Evolutionary conservation across 345 rosid genomes (phyloP).

Genomic region (Dipteronia sinensis): DNA sequence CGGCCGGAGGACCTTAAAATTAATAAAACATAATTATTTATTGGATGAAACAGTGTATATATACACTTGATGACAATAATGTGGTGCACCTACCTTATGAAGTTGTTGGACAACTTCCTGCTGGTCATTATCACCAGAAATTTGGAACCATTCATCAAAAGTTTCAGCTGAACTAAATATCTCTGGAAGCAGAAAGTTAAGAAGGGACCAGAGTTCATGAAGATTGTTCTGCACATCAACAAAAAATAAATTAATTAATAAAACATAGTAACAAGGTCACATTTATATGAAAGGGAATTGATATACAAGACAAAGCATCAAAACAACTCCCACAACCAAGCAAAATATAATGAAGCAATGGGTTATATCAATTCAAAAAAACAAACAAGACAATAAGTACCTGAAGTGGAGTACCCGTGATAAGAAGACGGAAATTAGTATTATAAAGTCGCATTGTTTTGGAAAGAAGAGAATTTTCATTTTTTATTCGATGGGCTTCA

Average conservation of each 20-base stretch:
- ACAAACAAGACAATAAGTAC: conserved; percentile 35
- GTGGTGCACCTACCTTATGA: conserved; percentile 65
- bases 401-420: conserved; percentile 99
- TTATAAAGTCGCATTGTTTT: conserved; percentile 91
- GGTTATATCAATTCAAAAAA: not conserved
- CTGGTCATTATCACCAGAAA: conserved; percentile 97
- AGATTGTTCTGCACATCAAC: conserved; percentile 80
- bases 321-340: not conserved
- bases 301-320: not conserved
- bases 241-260: not conserved
- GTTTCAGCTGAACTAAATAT: conserved; percentile 99
- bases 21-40: conserved; percentile 14
- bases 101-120: conserved; percentile 99
- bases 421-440: conserved; percentile 91
- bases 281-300: conserved; percentile 4
- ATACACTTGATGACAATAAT: not conserved
- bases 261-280: conserved; percentile 15
- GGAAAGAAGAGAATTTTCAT: conserved; percentile 94
- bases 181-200: conserved; percentile 91
- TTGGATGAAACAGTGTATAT: conserved; percentile 6
- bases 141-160: conserved; percentile 99
- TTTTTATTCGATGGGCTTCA: conserved; percentile 96
- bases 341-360: not conserved
- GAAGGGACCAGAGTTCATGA: conserved; percentile 98
- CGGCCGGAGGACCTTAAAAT: conserved; percentile 86